These are phyloP conservation scores for Articulospora tetracladia DNA, from an alignment of 495 filamentous ascomycete species.

Conservation along the genomic window DNA sequence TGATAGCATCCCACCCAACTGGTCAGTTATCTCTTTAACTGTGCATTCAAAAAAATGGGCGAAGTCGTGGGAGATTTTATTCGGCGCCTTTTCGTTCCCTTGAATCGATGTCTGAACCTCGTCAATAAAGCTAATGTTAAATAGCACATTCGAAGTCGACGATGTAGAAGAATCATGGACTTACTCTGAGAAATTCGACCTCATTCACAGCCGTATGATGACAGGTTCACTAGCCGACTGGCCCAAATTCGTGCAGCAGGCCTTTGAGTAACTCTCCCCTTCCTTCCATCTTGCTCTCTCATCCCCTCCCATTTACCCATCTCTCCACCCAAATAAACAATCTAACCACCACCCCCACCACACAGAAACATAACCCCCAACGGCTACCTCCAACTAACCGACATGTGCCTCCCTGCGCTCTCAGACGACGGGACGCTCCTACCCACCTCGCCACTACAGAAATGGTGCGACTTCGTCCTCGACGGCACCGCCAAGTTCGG, in stretches of 20 bases:
- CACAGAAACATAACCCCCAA: conserved; percentile 35
- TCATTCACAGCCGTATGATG: conserved; percentile 23
- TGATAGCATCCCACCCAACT: no score
- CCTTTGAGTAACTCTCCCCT: neutral
- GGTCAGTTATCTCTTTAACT: no score
- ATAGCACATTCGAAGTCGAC: conserved; percentile 30
- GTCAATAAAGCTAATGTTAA: no score
- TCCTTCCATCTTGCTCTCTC: neutral
- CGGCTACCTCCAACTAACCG: conserved; percentile 41
- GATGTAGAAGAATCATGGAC: conserved; percentile 30
- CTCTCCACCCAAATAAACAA: neutral
- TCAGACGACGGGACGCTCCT: conserved; percentile 35
- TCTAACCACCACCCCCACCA: conserved; percentile 30
- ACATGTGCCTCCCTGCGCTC: conserved; percentile 29
- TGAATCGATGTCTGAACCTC: no score
- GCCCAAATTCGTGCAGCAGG: neutral
- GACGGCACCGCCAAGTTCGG: conserved; percentile 25
- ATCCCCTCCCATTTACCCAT: neutral
- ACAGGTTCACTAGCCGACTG: conserved; percentile 1
- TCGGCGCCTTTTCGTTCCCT: no score
- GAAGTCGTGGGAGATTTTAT: no score
- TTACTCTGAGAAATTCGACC: conserved; percentile 27
- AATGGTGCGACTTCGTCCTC: neutral
- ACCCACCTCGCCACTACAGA: neutral
- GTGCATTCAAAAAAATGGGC: no score